Conservation (phyloP, 129 eudicot genomes). For the Flaveria robusta region DNA sequence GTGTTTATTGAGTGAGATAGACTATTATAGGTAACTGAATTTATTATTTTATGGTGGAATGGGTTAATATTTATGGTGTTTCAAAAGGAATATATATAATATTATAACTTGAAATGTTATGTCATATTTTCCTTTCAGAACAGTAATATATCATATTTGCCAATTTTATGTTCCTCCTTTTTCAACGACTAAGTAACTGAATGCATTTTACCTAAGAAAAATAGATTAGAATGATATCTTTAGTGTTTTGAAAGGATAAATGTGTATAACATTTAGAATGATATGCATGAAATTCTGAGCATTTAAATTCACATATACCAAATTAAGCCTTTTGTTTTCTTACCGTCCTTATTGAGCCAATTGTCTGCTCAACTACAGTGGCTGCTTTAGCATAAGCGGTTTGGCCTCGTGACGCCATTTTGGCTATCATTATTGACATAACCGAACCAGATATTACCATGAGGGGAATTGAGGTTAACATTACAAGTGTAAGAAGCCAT, state of each 20-base stretch:
- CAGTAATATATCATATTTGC: no score
- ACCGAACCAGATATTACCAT: slow-evolving; percentile 57
- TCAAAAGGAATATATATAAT: no score
- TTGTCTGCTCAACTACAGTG: slow-evolving; percentile 71
- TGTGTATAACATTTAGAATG: not conserved
- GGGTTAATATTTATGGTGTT: no score
- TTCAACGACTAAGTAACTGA: no score
- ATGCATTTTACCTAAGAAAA: no score
- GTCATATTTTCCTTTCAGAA: no score
- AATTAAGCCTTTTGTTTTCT: not conserved
- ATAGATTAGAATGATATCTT: not conserved
- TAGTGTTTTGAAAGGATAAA: not conserved
- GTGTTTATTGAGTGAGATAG: no score
- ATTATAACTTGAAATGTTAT: no score
- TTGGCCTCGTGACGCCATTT: slow-evolving; percentile 75
- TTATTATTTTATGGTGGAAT: no score
- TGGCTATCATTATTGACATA: slow-evolving; percentile 50
- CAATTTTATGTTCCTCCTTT: no score
- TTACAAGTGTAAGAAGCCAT: slow-evolving; percentile 84
- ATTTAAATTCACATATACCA: not conserved
- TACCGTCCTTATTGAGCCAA: slow-evolving; percentile 89
- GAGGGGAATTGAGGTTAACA: slow-evolving; percentile 63
- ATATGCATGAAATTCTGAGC: not conserved
- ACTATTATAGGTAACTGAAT: no score
- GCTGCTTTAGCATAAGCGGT: slow-evolving; percentile 80